Percentiles rank a stretch among this genome's conserved stretches.
phyloP scores from a whole-genome alignment of 169 alveolate species.

The Toxoplasma gondii region DNA sequence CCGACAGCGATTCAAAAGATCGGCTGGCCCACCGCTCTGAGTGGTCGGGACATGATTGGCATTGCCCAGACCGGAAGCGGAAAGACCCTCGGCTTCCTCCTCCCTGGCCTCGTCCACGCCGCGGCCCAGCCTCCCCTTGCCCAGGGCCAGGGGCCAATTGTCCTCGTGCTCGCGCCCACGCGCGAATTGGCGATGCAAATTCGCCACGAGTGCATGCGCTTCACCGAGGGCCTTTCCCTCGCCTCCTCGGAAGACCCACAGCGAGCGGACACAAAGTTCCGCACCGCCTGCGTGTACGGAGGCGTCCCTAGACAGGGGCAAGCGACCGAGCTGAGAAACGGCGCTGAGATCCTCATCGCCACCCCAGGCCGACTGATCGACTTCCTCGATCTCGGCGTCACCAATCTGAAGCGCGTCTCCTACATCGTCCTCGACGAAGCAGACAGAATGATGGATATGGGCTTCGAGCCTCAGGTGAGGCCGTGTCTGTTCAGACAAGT shows the following conservation, averaged over 20 bases:
- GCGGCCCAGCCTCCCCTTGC: conserved; percentile 80
- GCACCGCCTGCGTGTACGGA: conserved; percentile 85
- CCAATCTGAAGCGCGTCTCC: conserved; percentile 88
- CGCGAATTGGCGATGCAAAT: conserved; percentile 90
- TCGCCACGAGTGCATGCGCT: conserved; percentile 75
- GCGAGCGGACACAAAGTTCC: conserved; percentile 58
- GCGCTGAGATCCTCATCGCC: conserved; percentile 95
- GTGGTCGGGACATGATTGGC: conserved; percentile 93
- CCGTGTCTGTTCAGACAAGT: too few species aligned
- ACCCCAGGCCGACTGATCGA: conserved; percentile 95
- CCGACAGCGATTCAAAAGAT: conserved; percentile 95
- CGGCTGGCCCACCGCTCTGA: conserved; percentile 90
- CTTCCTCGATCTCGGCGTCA: conserved; percentile 84
- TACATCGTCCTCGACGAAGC: conserved; percentile 98
- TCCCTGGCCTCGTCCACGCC: conserved; percentile 97
- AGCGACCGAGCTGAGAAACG: conserved; percentile 77
- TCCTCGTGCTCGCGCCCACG: conserved; percentile 87
- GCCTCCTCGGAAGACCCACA: neutral
- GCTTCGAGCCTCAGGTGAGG: conserved; percentile 91
- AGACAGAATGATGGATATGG: conserved; percentile 97
- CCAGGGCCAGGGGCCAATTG: conserved; percentile 74
- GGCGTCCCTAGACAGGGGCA: conserved; percentile 84
- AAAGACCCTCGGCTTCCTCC: conserved; percentile 95
- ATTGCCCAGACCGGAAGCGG: conserved; percentile 99
- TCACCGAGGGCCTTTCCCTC: conserved; percentile 48